These are phyloP conservation scores for Lactarius hengduanensis DNA, from an alignment of 768 basidiomycete species.

Conservation along the genomic window DNA sequence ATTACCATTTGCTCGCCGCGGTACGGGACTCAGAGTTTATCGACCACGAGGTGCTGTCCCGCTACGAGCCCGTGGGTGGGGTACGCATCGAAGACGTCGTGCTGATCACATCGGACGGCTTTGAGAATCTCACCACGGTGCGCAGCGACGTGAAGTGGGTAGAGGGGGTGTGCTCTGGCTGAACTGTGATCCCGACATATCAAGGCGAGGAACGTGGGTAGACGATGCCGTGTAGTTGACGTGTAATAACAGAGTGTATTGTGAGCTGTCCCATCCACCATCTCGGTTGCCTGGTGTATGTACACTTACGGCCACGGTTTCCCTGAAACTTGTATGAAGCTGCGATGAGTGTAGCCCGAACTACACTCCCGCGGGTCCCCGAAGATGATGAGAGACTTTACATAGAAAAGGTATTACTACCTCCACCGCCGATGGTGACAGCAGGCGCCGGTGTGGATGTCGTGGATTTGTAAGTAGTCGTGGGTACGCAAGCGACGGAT, in stretches of 20 bases:
- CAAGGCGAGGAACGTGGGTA: not conserved
- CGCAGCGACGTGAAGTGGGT: slow-evolving; percentile 80
- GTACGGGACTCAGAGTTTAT: slow-evolving; percentile 64
- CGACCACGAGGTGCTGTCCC: slow-evolving; percentile 62
- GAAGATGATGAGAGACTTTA: not conserved
- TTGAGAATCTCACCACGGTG: slow-evolving; percentile 84
- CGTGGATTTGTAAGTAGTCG: not conserved
- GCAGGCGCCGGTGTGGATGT: not conserved
- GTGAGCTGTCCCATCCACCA: too few species aligned
- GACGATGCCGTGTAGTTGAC: not conserved
- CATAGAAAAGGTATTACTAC: too few species aligned
- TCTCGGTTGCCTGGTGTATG: not conserved
- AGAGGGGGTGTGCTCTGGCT: slow-evolving; percentile 80
- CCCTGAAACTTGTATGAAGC: not conserved
- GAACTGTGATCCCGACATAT: slow-evolving; percentile 32
- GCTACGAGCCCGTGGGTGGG: slow-evolving; percentile 82
- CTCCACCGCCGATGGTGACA: not conserved
- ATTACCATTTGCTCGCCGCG: slow-evolving; percentile 66
- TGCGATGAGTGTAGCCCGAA: not conserved
- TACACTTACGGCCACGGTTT: not conserved
- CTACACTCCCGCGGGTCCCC: not conserved
- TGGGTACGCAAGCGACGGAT: not conserved
- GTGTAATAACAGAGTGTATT: too few species aligned
- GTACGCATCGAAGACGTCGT: slow-evolving; percentile 94
- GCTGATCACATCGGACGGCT: slow-evolving; percentile 67